Conservation (phyloP, 2,329 filamentous ascomycete genomes). For the Dothideomycetes sp. region DNA sequence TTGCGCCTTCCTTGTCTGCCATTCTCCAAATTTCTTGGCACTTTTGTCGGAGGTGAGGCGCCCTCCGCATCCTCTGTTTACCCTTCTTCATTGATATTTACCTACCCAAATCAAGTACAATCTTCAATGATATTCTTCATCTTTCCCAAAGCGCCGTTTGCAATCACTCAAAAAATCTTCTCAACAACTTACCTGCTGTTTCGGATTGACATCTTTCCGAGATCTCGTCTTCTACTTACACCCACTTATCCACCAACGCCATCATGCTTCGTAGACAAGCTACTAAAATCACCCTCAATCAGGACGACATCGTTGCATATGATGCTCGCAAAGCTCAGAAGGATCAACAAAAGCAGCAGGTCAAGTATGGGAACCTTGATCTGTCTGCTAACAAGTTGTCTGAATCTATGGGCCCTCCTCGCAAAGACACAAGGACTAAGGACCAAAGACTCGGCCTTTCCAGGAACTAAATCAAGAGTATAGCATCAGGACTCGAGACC, state of each 20-base stretch:
- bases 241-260: background rate
- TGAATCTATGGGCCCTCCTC: slow-evolving; percentile 16
- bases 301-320: slow-evolving; percentile 27
- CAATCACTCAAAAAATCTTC: too few relatives aligned
- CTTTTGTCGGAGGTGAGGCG: too few relatives aligned
- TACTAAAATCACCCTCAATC: slow-evolving; percentile 27
- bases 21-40: too few relatives aligned
- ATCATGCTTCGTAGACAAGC: slow-evolving; percentile 28
- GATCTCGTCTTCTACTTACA: background rate
- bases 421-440: slow-evolving; percentile 20
- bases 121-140: too few relatives aligned
- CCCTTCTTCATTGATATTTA: background rate
- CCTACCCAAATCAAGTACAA: background rate
- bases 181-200: too few relatives aligned
- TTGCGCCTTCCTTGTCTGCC: too few relatives aligned
- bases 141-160: too few relatives aligned
- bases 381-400: slow-evolving; percentile 13
- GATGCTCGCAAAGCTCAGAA: slow-evolving; percentile 26
- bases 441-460: slow-evolving; percentile 24
- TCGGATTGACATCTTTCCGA: background rate
- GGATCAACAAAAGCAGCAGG: slow-evolving; percentile 17
- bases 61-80: too few relatives aligned
- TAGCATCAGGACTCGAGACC: too few relatives aligned
- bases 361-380: slow-evolving; percentile 14
- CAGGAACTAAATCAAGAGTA: slow-evolving; percentile 16